These are phyloP conservation scores for Pyrenula aspistea DNA, from an alignment of 495 filamentous ascomycete genomes.

Conservation along the genomic window DNA sequence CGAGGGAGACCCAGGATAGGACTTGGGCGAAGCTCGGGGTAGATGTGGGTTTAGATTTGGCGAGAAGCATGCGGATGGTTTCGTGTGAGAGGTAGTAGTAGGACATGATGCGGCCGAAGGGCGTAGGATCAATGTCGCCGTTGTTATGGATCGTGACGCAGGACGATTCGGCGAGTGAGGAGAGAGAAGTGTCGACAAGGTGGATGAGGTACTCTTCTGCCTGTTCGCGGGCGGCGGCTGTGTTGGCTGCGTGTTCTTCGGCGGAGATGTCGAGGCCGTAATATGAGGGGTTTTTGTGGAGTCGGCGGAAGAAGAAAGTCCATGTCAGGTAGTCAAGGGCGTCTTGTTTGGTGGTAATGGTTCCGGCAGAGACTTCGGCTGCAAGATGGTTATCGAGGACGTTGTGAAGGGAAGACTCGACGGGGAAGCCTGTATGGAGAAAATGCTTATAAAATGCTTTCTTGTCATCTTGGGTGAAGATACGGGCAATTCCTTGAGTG, in stretches of 20 bases:
- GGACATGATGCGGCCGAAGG: slow-evolving; percentile 93
- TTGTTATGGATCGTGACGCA: slow-evolving; percentile 76
- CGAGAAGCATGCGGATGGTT: slow-evolving; percentile 74
- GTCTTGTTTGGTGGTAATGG: slow-evolving; percentile 87
- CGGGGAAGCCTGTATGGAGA: slow-evolving; percentile 92
- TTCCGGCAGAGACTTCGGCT: slow-evolving; percentile 88
- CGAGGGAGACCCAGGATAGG: slow-evolving; percentile 82
- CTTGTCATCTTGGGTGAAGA: slow-evolving; percentile 94
- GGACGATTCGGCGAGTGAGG: slow-evolving; percentile 66
- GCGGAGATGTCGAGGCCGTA: slow-evolving; percentile 91
- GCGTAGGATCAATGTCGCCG: slow-evolving; percentile 77
- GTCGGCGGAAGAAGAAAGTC: slow-evolving; percentile 96
- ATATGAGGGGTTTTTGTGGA: slow-evolving; percentile 98
- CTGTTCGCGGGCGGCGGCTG: slow-evolving; percentile 65
- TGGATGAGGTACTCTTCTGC: slow-evolving; percentile 89
- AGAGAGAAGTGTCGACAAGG: slow-evolving; percentile 75
- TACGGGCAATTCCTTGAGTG: slow-evolving; percentile 83
- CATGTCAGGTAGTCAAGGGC: slow-evolving; percentile 96
- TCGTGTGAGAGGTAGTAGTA: slow-evolving; percentile 99
- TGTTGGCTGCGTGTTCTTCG: slow-evolving; percentile 71
- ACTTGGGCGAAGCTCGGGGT: slow-evolving; percentile 75
- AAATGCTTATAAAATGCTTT: slow-evolving; percentile 99
- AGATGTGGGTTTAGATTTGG: slow-evolving; percentile 45
- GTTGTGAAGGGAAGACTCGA: slow-evolving; percentile 91
- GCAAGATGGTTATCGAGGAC: slow-evolving; percentile 95